Evolutionary conservation across 768 basidiomycete genomes (phyloP).

Genomic region (Psilocybe subaeruginosa): DNA sequence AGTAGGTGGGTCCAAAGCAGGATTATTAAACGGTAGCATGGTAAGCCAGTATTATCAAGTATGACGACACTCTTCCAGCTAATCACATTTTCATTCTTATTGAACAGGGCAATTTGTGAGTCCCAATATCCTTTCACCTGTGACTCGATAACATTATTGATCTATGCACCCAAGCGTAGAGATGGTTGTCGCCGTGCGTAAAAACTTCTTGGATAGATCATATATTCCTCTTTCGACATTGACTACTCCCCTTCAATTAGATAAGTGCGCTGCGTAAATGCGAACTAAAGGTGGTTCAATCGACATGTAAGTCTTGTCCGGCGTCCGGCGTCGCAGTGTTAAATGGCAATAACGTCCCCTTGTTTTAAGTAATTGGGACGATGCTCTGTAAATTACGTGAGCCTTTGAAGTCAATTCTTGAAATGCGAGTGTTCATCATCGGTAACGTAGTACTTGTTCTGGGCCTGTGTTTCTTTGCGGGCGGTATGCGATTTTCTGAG

Average conservation of each 20-base stretch:
- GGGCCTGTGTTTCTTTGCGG: constrained; percentile 86
- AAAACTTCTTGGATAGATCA: not conserved
- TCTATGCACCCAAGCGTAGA: constrained; percentile 45
- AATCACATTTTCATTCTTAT: constrained; percentile 1
- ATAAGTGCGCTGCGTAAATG: constrained; percentile 84
- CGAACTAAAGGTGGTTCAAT: constrained; percentile 80
- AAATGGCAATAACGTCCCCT: constrained; percentile 6
- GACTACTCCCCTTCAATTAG: constrained; percentile 32
- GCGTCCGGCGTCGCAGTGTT: not conserved
- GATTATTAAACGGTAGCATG: constrained; percentile 81
- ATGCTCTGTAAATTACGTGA: constrained; percentile 73
- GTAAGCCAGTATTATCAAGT: constrained; percentile 34
- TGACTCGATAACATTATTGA: not conserved
- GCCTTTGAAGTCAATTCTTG: constrained; percentile 35
- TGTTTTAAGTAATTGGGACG: constrained; percentile 70
- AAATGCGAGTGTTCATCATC: not conserved
- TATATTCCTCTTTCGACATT: no score
- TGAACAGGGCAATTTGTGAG: constrained; percentile 68
- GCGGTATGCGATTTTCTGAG: constrained; percentile 75
- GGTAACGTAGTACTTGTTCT: constrained; percentile 69
- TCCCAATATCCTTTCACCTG: constrained; percentile 12
- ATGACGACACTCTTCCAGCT: not conserved
- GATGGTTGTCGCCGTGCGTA: constrained; percentile 67
- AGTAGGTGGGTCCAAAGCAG: constrained; percentile 77
- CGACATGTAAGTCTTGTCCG: constrained; percentile 53